A percentile compares a stretch with the other conserved stretches of the same genome.
Evolutionary conservation across 208 protist genomes (phyloP).

Genomic region (Vickermania ingenoplastis): DNA sequence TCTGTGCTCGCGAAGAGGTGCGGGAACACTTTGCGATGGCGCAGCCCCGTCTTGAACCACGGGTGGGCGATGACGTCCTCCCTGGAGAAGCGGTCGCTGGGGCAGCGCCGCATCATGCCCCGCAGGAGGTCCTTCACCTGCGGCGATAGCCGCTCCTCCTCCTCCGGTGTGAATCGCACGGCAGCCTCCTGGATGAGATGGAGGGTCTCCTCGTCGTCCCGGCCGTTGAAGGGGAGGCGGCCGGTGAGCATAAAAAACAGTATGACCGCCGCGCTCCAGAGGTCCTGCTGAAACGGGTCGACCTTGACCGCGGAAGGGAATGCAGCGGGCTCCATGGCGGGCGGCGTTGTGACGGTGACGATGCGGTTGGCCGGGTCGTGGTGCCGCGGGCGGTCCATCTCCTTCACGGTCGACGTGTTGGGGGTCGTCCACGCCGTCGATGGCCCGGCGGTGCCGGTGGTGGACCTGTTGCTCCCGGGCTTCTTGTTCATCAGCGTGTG

Average conservation of each 20-base stretch:
- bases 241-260: constrained; percentile 94
- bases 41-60: constrained; percentile 77
- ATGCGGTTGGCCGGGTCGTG: constrained; percentile 1
- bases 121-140: constrained; percentile 43
- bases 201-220: constrained; percentile 91
- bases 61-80: constrained; percentile 73
- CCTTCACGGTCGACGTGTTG: neutral
- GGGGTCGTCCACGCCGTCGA: neutral
- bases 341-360: neutral
- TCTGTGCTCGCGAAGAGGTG: constrained; percentile 16
- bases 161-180: constrained; percentile 59
- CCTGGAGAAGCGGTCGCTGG: constrained; percentile 67
- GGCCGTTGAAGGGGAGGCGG: constrained; percentile 92
- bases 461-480: neutral
- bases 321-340: neutral
- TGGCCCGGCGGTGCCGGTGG: neutral
- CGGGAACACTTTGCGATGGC: constrained; percentile 48
- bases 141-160: constrained; percentile 51
- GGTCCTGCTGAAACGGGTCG: constrained; percentile 80
- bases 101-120: constrained; percentile 76
- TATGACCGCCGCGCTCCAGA: constrained; percentile 88
- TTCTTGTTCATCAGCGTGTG: neutral
- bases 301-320: constrained; percentile 13
- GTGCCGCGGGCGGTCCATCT: neutral
- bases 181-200: constrained; percentile 64